Evolutionary conservation across 1,284 basidiomycete species (phyloP), one percentile per base, ranked within the genome.

Genomic region (Ganoderma meredithae): DNA sequence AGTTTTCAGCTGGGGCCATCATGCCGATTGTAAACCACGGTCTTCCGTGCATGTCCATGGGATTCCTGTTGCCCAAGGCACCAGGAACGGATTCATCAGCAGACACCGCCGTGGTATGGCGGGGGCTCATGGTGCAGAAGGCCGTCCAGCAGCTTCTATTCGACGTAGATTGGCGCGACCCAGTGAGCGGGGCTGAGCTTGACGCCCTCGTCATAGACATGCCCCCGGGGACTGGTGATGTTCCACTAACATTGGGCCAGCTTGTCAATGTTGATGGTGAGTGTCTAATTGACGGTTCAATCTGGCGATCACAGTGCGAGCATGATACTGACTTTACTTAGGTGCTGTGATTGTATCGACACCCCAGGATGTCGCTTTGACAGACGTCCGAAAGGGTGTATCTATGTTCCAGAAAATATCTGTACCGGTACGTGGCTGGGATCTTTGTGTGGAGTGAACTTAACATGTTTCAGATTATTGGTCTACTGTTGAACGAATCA

Each of bases 71-170:
- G 31, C 90, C 91, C 3, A 83, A 82, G 40, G 74, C 82, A 1
- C 72, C 83, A 0, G 82, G 80, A 52, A 79, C 81, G 22, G 81
- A 80, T 44, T 81, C 83, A 40, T 82, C 82, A 61, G 83, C 85
- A 44, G 93, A 96, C 75, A 90, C 90, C 0, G 90, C 96, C 0
- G 87, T 99, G 22, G 95, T 97, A 31, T 99, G 97, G 97, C 87
- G 97, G 47, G 97, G 97, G 1, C 88, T 99, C 61, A 99, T 99
- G 97, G 98, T 99, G 1, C 97, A 98, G 83, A 99, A 99, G 78
- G 97, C 97, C 31, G 96, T 97, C 0, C 97, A 99, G 79, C 95
- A 99, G 78, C 84, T 99, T 0, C 85, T 99, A 0, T 99, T 99
- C 77, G 96, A 99, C 74, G 96, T 99, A 1, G 97, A 99, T 78